Conservation (phyloP, 257 asterid species). For the Voacanga thouarsii region DNA sequence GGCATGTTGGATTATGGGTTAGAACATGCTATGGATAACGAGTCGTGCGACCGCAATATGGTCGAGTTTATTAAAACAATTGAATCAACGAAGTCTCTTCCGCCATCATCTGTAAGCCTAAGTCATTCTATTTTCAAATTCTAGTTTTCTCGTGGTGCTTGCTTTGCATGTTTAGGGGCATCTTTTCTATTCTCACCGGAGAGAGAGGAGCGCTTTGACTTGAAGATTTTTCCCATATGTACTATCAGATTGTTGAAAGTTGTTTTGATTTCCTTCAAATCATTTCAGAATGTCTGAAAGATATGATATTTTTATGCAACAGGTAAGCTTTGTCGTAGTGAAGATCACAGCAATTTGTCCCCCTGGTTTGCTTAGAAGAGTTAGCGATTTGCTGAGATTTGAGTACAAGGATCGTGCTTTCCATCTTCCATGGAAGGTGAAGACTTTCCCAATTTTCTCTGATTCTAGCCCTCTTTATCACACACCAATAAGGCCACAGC, state of each 20-base stretch:
- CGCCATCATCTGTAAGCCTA: constrained; percentile 42
- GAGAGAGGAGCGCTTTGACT: too few species aligned
- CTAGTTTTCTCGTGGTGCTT: not conserved
- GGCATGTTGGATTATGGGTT: constrained; percentile 86
- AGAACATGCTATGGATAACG: constrained; percentile 61
- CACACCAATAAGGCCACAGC: constrained; percentile 46
- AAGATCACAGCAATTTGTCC: constrained; percentile 84
- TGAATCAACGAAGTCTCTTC: constrained; percentile 32
- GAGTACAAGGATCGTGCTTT: constrained; percentile 44
- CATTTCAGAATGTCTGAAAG: not conserved
- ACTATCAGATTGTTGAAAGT: too few species aligned
- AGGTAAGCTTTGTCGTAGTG: constrained; percentile 85
- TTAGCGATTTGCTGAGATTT: constrained; percentile 82
- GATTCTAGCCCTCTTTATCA: constrained; percentile 74
- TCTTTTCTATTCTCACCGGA: too few species aligned
- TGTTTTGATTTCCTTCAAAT: not conserved
- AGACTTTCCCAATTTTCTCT: constrained; percentile 51
- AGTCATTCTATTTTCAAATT: not conserved
- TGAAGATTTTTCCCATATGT: too few species aligned
- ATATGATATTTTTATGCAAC: constrained; percentile 6
- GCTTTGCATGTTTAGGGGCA: not conserved
- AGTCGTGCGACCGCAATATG: constrained; percentile 55
- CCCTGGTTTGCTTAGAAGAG: constrained; percentile 47
- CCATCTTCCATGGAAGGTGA: constrained; percentile 76
- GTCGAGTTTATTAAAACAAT: constrained; percentile 44